These are phyloP conservation scores for Cerioporus squamosus DNA, from an alignment of 1,284 basidiomycete species.

Conservation along the genomic window DNA sequence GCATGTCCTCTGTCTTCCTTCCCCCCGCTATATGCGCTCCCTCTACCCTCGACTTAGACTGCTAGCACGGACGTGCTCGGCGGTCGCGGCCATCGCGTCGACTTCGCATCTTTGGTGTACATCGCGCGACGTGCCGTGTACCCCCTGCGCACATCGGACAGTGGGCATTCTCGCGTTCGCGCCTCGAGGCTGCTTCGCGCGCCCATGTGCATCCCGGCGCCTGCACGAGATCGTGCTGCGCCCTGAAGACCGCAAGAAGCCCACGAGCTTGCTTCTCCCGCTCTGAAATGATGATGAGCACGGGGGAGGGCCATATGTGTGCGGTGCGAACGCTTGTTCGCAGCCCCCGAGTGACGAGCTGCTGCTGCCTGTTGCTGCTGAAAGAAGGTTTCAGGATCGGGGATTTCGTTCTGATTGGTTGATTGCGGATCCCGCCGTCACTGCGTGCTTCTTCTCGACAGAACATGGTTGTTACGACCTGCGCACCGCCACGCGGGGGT, in stretches of 20 bases:
- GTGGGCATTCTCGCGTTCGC: not conserved
- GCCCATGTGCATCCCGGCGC: conserved; percentile 7
- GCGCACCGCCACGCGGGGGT: not conserved
- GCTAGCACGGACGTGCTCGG: conserved; percentile 9
- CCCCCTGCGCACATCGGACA: not conserved
- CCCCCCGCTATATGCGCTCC: too few relatives aligned
- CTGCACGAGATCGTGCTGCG: not conserved
- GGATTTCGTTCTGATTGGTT: conserved; percentile 12
- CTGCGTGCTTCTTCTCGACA: conserved; percentile 8
- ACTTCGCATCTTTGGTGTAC: conserved; percentile 4
- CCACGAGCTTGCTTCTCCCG: not conserved
- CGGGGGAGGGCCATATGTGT: conserved; percentile 7
- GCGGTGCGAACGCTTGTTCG: not conserved
- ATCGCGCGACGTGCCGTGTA: too few relatives aligned
- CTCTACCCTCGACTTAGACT: not conserved
- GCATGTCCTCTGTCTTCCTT: too few relatives aligned
- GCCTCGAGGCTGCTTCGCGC: not conserved
- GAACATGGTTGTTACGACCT: conserved; percentile 2
- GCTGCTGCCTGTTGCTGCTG: too few relatives aligned
- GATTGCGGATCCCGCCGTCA: conserved; percentile 21
- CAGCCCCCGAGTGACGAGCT: not conserved
- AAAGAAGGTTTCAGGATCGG: not conserved
- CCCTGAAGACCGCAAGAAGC: not conserved
- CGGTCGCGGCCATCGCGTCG: not conserved
- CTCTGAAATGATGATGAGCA: conserved; percentile 5